Percentiles rank a stretch among this genome's conserved stretches.
These are phyloP conservation scores for Micractinium sp. DNA, from an alignment of 139 green algal genomes.

Conservation along the genomic window DNA sequence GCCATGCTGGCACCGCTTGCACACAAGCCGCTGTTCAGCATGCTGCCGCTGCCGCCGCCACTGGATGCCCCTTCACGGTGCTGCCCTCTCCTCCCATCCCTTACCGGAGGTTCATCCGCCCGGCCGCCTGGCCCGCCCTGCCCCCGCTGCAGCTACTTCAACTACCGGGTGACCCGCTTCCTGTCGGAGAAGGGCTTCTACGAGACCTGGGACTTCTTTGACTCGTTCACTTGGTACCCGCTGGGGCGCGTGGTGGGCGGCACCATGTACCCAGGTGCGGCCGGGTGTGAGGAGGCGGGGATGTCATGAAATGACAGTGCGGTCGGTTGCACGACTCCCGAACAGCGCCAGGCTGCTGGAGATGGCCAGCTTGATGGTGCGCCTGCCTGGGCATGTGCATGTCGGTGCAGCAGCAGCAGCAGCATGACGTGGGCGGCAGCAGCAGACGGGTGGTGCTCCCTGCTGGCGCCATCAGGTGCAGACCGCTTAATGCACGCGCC, in stretches of 20 bases:
- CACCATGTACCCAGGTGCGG: constrained; percentile 80
- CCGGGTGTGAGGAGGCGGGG: not conserved
- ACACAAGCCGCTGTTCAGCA: not conserved
- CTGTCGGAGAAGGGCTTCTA: constrained; percentile 86
- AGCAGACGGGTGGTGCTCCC: no score
- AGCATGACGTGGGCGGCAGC: no score
- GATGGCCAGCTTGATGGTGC: no score
- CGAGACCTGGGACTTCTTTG: constrained; percentile 93
- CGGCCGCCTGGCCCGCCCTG: not conserved
- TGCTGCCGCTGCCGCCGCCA: no score
- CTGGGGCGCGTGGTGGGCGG: constrained; percentile 89
- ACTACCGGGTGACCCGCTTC: constrained; percentile 87
- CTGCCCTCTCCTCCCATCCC: no score
- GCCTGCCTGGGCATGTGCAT: no score
- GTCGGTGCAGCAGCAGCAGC: no score
- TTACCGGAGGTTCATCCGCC: no score
- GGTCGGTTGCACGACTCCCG: no score
- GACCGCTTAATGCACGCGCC: not conserved
- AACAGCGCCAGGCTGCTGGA: no score
- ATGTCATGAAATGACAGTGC: no score
- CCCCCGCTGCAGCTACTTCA: constrained; percentile 74
- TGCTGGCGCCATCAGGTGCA: no score
- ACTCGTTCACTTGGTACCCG: constrained; percentile 91
- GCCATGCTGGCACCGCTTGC: not conserved
- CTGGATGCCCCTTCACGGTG: not conserved